Conservation (phyloP, 179 eudicot genomes). For the Silene noctiflora region DNA sequence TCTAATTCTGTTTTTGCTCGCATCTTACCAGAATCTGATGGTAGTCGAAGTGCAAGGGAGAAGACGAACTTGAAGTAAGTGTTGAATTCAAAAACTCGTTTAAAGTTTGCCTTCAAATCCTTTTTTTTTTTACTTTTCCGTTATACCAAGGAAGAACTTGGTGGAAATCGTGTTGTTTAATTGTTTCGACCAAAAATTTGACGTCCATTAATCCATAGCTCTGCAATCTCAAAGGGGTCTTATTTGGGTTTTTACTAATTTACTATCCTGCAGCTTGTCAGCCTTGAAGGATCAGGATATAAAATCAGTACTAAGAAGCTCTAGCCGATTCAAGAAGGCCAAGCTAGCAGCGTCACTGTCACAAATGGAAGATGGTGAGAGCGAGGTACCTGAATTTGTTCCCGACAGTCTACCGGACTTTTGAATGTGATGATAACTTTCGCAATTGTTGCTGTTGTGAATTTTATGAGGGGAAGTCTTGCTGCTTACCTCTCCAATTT, state of each 20-base stretch:
- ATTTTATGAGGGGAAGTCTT: not conserved
- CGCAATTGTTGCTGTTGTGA: not conserved
- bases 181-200: not conserved
- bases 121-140: not conserved
- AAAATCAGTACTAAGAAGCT: slow-evolving; percentile 49
- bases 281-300: slow-evolving; percentile 29
- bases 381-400: slow-evolving; percentile 51
- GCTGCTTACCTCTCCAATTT: slow-evolving; percentile 23
- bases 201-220: too few species aligned
- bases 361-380: slow-evolving; percentile 46
- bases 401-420: slow-evolving; percentile 54
- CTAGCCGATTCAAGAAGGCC: slow-evolving; percentile 67
- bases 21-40: slow-evolving; percentile 40
- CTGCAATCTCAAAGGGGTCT: not conserved
- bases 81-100: not conserved
- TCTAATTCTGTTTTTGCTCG: slow-evolving; percentile 6
- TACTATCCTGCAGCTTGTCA: slow-evolving; percentile 32
- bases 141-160: not conserved
- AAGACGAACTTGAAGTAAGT: slow-evolving; percentile 41
- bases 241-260: not conserved
- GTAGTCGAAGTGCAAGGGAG: slow-evolving; percentile 22
- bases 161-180: not conserved
- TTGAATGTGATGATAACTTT: slow-evolving; percentile 13
- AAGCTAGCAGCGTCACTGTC: slow-evolving; percentile 53
- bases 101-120: too few species aligned